Conservation (phyloP, 2,329 filamentous ascomycete species). For the Moelleriella libera region DNA sequence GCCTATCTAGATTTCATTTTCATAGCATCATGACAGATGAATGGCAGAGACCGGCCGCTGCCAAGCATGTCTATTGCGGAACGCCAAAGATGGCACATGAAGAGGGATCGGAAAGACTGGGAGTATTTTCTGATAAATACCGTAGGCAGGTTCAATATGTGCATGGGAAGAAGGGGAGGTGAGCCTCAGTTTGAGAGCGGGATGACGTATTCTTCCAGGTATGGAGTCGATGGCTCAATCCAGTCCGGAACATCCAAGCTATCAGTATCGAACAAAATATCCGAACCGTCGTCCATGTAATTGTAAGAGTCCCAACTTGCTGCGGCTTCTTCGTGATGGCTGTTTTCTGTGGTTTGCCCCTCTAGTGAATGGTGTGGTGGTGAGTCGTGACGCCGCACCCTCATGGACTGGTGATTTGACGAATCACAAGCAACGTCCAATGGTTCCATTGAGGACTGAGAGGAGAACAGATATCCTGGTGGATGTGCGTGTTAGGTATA, state of each 20-base stretch:
- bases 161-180: neutral
- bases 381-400: slow-evolving; percentile 4
- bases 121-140: too few species aligned
- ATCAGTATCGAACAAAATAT: slow-evolving; percentile 4
- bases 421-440: slow-evolving; percentile 1
- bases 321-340: slow-evolving; percentile 4
- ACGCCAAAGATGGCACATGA: neutral
- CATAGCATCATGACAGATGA: slow-evolving; percentile 1
- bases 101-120: neutral
- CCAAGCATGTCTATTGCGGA: neutral
- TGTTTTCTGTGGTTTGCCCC: slow-evolving; percentile 4
- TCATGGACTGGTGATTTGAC: slow-evolving; percentile 4
- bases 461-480: slow-evolving; percentile 4
- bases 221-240: slow-evolving; percentile 4
- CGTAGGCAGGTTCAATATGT: neutral
- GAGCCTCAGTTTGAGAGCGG: slow-evolving; percentile 2
- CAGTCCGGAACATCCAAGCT: slow-evolving; percentile 3
- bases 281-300: slow-evolving; percentile 4
- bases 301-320: slow-evolving; percentile 4
- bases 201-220: slow-evolving; percentile 4
- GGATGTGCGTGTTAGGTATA: neutral
- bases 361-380: slow-evolving; percentile 1
- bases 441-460: slow-evolving; percentile 2
- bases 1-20: slow-evolving; percentile 1
- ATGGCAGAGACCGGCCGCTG: slow-evolving; percentile 1